These are phyloP conservation scores for Phytophthora palmivora DNA, from an alignment of 352 stramenopile species.

Conservation along the genomic window DNA sequence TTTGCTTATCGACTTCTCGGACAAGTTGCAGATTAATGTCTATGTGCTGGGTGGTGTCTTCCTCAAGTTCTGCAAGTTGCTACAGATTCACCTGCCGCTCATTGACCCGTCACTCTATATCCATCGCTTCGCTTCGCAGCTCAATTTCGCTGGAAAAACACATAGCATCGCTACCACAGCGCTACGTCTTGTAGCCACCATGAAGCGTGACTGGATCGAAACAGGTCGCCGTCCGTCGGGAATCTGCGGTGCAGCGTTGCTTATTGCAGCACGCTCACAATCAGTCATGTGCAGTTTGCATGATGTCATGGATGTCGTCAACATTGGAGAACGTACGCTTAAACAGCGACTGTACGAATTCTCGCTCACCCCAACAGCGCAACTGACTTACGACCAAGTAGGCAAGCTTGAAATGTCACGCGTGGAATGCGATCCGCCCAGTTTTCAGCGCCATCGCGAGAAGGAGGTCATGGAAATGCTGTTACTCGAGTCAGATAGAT, in stretches of 20 bases:
- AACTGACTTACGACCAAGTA: constrained; percentile 97
- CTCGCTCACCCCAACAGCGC: constrained; percentile 94
- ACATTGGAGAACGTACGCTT: constrained; percentile 97
- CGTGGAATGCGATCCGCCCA: constrained; percentile 89
- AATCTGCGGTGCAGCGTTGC: constrained; percentile 96
- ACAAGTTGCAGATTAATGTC: constrained; percentile 97
- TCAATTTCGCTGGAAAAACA: constrained; percentile 96
- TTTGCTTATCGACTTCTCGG: constrained; percentile 99
- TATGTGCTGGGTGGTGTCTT: constrained; percentile 90
- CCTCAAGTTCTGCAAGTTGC: constrained; percentile 92
- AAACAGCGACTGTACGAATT: constrained; percentile 98
- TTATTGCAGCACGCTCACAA: constrained; percentile 97
- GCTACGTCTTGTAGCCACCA: constrained; percentile 95
- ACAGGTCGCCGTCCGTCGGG: constrained; percentile 96
- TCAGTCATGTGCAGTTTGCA: constrained; percentile 90
- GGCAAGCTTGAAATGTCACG: constrained; percentile 89
- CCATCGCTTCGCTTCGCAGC: constrained; percentile 97
- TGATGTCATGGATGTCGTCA: constrained; percentile 93
- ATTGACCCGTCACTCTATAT: constrained; percentile 99
- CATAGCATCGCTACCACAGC: constrained; percentile 95
- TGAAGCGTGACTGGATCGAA: constrained; percentile 99
- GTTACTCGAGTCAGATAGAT: constrained; percentile 78
- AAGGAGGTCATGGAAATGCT: constrained; percentile 93
- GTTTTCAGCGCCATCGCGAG: constrained; percentile 87
- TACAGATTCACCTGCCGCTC: constrained; percentile 97